Conservation (phyloP, 129 eudicot species). For the Apium graveolens region DNA sequence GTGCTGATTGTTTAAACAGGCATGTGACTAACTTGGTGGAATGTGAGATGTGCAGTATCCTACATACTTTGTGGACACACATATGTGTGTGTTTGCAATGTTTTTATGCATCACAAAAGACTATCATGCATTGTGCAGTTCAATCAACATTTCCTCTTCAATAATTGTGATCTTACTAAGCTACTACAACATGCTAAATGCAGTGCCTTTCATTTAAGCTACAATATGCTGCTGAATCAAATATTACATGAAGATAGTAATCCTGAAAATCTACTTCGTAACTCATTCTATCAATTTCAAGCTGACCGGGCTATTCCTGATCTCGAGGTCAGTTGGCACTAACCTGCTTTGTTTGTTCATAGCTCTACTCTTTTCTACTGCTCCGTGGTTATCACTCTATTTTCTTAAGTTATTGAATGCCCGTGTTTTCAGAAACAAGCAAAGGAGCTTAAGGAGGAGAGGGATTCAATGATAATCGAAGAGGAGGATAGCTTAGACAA, state of each 20-base stretch:
- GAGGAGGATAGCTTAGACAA: constrained; percentile 87
- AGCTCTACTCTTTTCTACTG: neutral
- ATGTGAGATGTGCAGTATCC: neutral
- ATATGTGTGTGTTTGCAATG: neutral
- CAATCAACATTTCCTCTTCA: neutral
- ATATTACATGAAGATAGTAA: constrained; percentile 83
- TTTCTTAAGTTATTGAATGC: neutral
- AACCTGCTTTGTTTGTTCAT: neutral
- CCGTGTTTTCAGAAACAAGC: constrained; percentile 63
- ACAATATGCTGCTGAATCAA: constrained; percentile 97
- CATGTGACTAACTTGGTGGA: constrained; percentile 5
- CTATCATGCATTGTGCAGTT: neutral
- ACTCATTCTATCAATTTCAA: constrained; percentile 95
- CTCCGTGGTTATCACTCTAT: neutral
- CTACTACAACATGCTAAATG: constrained; percentile 17
- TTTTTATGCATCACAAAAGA: neutral
- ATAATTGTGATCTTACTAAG: neutral
- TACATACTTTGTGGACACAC: neutral
- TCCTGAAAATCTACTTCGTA: constrained; percentile 93
- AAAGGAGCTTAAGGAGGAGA: constrained; percentile 70
- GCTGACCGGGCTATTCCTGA: constrained; percentile 91
- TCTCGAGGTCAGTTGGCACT: constrained; percentile 56
- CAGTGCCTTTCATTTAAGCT: constrained; percentile 97
- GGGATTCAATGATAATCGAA: constrained; percentile 72
- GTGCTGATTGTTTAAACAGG: constrained; percentile 98